These are phyloP conservation scores for Curvularia lunata DNA, from an alignment of 2,329 filamentous ascomycete species.

Conservation along the genomic window DNA sequence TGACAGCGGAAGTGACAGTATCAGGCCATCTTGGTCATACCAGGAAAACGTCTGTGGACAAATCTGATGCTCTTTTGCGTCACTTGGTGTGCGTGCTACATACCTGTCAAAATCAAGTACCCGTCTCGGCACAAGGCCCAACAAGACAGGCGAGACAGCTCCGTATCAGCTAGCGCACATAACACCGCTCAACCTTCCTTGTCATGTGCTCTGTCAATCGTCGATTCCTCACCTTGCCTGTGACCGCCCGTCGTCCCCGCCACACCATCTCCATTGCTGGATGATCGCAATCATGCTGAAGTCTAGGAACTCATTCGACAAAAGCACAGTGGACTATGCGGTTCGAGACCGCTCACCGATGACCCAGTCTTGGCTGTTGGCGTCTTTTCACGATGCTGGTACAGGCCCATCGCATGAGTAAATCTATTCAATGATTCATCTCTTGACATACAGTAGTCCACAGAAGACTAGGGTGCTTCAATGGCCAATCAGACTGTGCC, in stretches of 20 bases:
- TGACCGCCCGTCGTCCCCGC: not conserved
- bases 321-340: not conserved
- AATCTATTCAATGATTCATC: slow-evolving; percentile 28
- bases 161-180: slow-evolving; percentile 33
- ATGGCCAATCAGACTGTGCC: slow-evolving; percentile 24
- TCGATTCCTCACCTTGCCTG: slow-evolving; percentile 19
- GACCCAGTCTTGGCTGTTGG: slow-evolving; percentile 13
- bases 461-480: slow-evolving; percentile 13
- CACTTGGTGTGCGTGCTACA: slow-evolving; percentile 35
- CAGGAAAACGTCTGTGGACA: slow-evolving; percentile 15
- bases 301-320: not conserved
- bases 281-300: not conserved
- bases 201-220: slow-evolving; percentile 28
- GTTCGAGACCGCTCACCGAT: slow-evolving; percentile 13
- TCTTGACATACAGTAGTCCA: slow-evolving; percentile 29
- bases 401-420: slow-evolving; percentile 18
- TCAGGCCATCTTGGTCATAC: slow-evolving; percentile 38
- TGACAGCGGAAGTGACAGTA: slow-evolving; percentile 41
- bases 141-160: slow-evolving; percentile 22
- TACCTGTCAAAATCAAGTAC: slow-evolving; percentile 39
- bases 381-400: slow-evolving; percentile 6
- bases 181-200: slow-evolving; percentile 22
- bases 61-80: slow-evolving; percentile 14
- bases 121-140: slow-evolving; percentile 26
- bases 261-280: not conserved